Conservation (phyloP, 306 rosid genomes). For the Sicyos baderoa region DNA sequence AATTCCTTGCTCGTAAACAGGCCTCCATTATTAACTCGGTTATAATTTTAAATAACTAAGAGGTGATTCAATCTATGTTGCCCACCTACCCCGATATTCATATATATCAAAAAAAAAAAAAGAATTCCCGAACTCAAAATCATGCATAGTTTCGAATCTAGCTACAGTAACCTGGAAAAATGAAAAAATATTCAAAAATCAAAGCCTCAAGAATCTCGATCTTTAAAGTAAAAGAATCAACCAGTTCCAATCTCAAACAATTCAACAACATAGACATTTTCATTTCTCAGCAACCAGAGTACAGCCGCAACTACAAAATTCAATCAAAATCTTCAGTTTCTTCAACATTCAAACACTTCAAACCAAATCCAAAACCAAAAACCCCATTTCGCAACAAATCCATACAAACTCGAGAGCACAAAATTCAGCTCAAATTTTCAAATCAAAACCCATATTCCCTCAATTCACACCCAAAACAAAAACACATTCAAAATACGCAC, state of each 20-base stretch:
- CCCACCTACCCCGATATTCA: too few species aligned
- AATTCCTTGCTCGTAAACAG: too few species aligned
- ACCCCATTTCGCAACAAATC: conserved; percentile 21
- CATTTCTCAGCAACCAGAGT: conserved; percentile 9
- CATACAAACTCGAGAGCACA: conserved; percentile 14
- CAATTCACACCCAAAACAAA: conserved; percentile 19
- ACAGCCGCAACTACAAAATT: conserved; percentile 17
- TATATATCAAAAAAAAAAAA: too few species aligned
- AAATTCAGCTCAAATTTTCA: conserved; percentile 29
- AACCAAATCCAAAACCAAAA: neutral
- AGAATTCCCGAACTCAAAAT: neutral
- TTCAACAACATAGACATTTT: conserved; percentile 14
- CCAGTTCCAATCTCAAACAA: neutral
- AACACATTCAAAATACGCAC: conserved; percentile 8
- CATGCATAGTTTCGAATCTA: conserved; percentile 12
- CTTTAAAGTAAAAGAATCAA: conserved; percentile 7
- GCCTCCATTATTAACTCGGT: too few species aligned
- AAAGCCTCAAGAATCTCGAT: conserved; percentile 15
- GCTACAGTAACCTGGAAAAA: neutral
- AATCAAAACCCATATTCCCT: conserved; percentile 25
- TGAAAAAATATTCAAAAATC: neutral
- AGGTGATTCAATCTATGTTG: too few species aligned
- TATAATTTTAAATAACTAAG: too few species aligned
- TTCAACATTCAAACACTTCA: conserved; percentile 21
- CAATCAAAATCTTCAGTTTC: conserved; percentile 11